Conservation (phyloP, 108 stramenopile species). For the Chaetoceros tenuissimus region DNA sequence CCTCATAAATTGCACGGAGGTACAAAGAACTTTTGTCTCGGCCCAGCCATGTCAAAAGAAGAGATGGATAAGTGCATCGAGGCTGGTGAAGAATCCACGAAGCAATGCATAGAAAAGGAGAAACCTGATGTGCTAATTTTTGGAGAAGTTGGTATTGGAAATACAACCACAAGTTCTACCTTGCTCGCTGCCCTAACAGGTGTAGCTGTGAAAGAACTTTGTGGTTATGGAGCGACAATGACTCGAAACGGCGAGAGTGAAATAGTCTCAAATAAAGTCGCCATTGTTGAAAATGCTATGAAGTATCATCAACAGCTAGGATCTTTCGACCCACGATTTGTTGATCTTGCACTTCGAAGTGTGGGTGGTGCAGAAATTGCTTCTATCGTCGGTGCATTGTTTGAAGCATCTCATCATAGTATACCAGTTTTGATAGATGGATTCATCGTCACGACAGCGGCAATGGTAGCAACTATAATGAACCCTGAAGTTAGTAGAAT, state of each 20-base stretch:
- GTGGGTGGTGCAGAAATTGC: constrained; percentile 78
- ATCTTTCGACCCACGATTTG: background rate
- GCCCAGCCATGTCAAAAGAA: constrained; percentile 52
- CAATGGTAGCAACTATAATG: constrained; percentile 52
- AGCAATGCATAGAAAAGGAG: constrained; percentile 15
- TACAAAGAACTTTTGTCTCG: constrained; percentile 49
- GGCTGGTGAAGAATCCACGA: constrained; percentile 29
- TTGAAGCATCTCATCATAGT: constrained; percentile 37
- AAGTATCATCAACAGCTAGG: constrained; percentile 23
- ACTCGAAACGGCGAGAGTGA: constrained; percentile 35
- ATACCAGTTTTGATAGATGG: constrained; percentile 73
- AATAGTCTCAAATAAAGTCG: constrained; percentile 42
- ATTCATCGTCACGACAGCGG: constrained; percentile 64
- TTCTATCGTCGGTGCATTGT: constrained; percentile 65
- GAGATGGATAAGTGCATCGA: constrained; percentile 32
- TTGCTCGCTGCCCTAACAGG: constrained; percentile 49
- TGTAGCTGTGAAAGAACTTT: constrained; percentile 18
- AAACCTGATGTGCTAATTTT: constrained; percentile 27
- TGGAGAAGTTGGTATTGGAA: constrained; percentile 84
- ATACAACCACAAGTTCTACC: constrained; percentile 65
- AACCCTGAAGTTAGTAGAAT: constrained; percentile 32
- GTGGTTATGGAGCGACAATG: constrained; percentile 55
- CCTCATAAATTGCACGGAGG: constrained; percentile 29
- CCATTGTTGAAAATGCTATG: constrained; percentile 50
- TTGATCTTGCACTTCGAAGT: constrained; percentile 16